Conservation (phyloP, 2,329 filamentous ascomycete species). For the Aureobasidium musti region DNA sequence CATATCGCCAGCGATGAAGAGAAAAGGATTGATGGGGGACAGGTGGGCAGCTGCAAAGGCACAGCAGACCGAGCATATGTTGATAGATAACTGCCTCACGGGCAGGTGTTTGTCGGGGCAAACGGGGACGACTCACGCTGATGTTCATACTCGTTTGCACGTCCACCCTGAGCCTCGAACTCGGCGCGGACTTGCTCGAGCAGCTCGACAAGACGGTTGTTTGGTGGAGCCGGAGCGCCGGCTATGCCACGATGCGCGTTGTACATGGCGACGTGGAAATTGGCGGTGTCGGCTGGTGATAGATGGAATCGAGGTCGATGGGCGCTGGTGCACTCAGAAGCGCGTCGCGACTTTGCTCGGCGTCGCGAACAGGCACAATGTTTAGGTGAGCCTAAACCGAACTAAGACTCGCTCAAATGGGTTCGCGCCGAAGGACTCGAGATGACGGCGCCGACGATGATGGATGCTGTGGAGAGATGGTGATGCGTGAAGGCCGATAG, state of each 20-base stretch:
- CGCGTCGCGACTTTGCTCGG: conserved; percentile 22
- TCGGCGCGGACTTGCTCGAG: conserved; percentile 88
- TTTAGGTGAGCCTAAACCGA: conserved; percentile 9
- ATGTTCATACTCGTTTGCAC: conserved; percentile 85
- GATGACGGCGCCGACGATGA: not conserved
- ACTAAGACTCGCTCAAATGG: not conserved
- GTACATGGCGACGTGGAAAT: conserved; percentile 65
- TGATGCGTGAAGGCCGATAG: conserved; percentile 9
- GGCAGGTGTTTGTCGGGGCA: conserved; percentile 12
- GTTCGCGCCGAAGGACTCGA: not conserved
- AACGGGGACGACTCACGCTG: conserved; percentile 68
- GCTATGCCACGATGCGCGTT: conserved; percentile 82
- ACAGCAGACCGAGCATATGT: not conserved
- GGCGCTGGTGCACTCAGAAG: not conserved
- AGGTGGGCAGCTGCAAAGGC: not conserved
- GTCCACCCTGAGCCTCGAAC: conserved; percentile 74
- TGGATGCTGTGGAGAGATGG: not conserved
- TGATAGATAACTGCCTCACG: not conserved
- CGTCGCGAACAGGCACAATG: conserved; percentile 16
- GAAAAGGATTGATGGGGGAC: not conserved
- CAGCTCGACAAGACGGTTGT: conserved; percentile 80
- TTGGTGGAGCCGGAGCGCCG: conserved; percentile 57
- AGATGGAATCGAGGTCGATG: not conserved
- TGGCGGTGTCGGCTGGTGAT: not conserved
- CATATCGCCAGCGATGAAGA: conserved; percentile 3